phyloP scores from a whole-genome alignment of 495 filamentous ascomycete species.

The Umbilicaria muhlenbergii region DNA sequence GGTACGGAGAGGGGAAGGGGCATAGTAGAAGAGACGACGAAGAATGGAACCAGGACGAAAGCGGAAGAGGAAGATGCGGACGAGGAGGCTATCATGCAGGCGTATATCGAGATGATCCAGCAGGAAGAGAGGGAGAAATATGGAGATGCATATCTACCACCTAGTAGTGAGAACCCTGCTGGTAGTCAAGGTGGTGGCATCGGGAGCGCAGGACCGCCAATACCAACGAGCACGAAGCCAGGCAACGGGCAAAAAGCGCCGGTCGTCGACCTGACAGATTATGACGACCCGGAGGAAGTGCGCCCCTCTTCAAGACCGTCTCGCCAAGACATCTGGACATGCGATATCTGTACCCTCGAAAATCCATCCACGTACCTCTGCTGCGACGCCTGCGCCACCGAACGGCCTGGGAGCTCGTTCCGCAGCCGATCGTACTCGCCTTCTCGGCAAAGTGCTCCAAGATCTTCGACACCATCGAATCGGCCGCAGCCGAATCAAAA shows the following conservation, averaged over 20 bases:
- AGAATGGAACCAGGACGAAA: conserved; percentile 64
- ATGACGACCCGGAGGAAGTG: background rate
- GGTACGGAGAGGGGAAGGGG: conserved; percentile 37
- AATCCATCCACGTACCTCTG: conserved; percentile 54
- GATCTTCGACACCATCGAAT: background rate
- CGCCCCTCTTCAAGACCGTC: background rate
- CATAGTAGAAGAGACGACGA: conserved; percentile 49
- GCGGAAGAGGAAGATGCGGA: conserved; percentile 85
- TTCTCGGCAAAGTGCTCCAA: background rate
- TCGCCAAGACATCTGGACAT: conserved; percentile 45
- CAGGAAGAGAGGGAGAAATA: conserved; percentile 66
- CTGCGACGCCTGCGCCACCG: conserved; percentile 65
- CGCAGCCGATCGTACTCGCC: conserved; percentile 11
- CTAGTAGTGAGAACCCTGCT: conserved; percentile 43
- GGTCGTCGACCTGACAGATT: conserved; percentile 2
- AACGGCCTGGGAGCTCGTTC: conserved; percentile 30
- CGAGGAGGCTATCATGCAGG: conserved; percentile 75
- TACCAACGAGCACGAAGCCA: conserved; percentile 13
- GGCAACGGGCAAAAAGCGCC: background rate
- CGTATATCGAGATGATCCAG: conserved; percentile 74
- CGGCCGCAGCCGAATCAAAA: conserved; percentile 2
- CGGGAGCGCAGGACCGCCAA: background rate
- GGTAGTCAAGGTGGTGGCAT: conserved; percentile 24
- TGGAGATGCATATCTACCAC: conserved; percentile 47
- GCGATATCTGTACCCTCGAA: conserved; percentile 65